Conservation (phyloP, 1,284 basidiomycete species). For the Ceraceosorus bombacis region DNA sequence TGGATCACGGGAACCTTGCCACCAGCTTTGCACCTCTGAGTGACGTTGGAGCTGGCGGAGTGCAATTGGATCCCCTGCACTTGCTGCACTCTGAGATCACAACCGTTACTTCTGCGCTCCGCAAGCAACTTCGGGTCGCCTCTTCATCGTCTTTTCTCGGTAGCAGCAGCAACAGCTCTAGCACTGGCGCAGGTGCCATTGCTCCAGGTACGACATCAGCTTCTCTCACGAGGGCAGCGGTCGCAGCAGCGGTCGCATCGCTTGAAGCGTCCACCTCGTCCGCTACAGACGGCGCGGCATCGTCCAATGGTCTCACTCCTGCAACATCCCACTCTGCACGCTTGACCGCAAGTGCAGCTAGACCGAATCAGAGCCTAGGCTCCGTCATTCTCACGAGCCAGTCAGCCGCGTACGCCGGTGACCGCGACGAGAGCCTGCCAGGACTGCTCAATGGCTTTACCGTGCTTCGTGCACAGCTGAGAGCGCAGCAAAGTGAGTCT, state of each 20-base stretch:
- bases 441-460: constrained; percentile 78
- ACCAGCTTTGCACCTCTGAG: too few relatives aligned
- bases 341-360: too few relatives aligned
- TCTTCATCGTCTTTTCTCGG: constrained; percentile 20
- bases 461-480: constrained; percentile 68
- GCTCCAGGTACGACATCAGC: constrained; percentile 6
- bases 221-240: constrained; percentile 4
- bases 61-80: constrained; percentile 52
- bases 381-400: not conserved
- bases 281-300: too few relatives aligned
- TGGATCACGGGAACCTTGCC: too few relatives aligned
- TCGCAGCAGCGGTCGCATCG: constrained; percentile 5
- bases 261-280: too few relatives aligned
- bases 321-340: too few relatives aligned
- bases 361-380: too few relatives aligned
- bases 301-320: too few relatives aligned
- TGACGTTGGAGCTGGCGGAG: too few relatives aligned
- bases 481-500: constrained; percentile 63
- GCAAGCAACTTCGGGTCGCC: constrained; percentile 55
- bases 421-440: constrained; percentile 17
- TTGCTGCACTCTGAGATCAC: constrained; percentile 80
- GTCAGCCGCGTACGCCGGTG: not conserved
- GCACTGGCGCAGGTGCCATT: not conserved
- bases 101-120: constrained; percentile 88
- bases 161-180: constrained; percentile 3